These are phyloP conservation scores for Lasiodiplodia citricola DNA, from an alignment of 2,329 filamentous ascomycete genomes.

Conservation along the genomic window DNA sequence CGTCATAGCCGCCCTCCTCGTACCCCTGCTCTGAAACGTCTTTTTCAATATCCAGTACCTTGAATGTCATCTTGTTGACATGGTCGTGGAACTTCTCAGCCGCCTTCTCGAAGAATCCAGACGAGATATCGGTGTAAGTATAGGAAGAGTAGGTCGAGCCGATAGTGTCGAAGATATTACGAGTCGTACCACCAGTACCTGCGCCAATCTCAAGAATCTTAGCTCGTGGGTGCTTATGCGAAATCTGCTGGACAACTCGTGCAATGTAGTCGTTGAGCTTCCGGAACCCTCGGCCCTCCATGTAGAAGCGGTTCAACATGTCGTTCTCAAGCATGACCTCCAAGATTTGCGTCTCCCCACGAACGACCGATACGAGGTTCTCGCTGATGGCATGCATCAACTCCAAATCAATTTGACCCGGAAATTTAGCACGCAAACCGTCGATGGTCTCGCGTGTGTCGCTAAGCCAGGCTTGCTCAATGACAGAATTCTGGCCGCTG, in stretches of 20 bases:
- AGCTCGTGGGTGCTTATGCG: background rate
- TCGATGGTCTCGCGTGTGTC: background rate
- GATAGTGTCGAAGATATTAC: constrained; percentile 9
- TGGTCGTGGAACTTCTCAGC: constrained; percentile 9
- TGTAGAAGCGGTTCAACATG: constrained; percentile 4
- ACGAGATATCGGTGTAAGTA: constrained; percentile 31
- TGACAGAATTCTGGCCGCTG: background rate
- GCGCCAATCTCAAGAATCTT: constrained; percentile 29
- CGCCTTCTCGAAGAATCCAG: constrained; percentile 26
- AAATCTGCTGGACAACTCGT: background rate
- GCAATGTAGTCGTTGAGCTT: background rate
- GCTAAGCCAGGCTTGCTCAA: background rate
- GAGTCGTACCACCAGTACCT: constrained; percentile 29
- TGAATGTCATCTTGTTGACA: constrained; percentile 26
- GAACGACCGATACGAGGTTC: background rate
- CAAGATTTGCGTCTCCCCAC: background rate
- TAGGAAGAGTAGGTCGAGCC: constrained; percentile 27
- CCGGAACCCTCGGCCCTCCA: background rate
- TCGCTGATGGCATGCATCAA: background rate
- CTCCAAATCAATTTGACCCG: background rate
- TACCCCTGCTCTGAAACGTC: constrained; percentile 27
- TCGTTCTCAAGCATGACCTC: background rate
- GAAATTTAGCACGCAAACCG: background rate
- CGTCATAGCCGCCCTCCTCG: constrained; percentile 28
- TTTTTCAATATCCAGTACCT: constrained; percentile 27